Base-by-base conservation (phyloP, 208 protist species). In the Trypanosoma scelopori region DNA sequence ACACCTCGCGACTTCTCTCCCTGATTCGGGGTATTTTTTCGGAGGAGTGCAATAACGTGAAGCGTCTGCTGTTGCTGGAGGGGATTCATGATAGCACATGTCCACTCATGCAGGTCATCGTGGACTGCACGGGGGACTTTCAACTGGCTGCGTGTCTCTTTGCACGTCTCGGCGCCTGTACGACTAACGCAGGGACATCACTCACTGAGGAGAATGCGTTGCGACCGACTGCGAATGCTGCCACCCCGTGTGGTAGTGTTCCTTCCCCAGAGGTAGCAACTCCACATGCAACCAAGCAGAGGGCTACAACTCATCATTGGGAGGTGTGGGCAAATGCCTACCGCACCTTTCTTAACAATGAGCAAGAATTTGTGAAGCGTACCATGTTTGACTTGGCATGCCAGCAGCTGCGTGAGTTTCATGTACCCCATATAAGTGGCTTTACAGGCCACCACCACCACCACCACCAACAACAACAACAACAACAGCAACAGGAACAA, bases 131-230 rank as follows among this genome's bases (percentile, higher is more conserved):
- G 0, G 87, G 82, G 5, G 81, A 95, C 68, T 91, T 90, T 47
- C 89, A 95, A 64, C 77, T 93, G 18, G 89, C 78, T 20, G 86
- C 86, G 22, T 95, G 89, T 64, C 70, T 95, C 7, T 95, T 83
- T 75, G 84, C 86, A 30, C 81, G 86, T 23, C 68, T 95, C 11
- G 89, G 79, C 7, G 78, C 81, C 55, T 65, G 65, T 57, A 37
- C 0, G 1, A 20, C 12, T 9, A 35, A 43, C 30, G 46, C 32
- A 37, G 5, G 5, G 9, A 37, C 32, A 37, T 9, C 9, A 37
- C 3, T 37, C 9, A 37, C 32, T 37, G 32, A 37, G 9, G 9
- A 37, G 9, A 37, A 37, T 37, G 32, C 9, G 32, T 11, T 37
- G 32, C 32, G 32, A 9, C 32, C 3, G 32, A 37, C 32, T 37